Evolutionary conservation across 108 stramenopile genomes (phyloP), one percentile per base, ranked within the genome.

Genomic region (Skeletonema menzelii): DNA sequence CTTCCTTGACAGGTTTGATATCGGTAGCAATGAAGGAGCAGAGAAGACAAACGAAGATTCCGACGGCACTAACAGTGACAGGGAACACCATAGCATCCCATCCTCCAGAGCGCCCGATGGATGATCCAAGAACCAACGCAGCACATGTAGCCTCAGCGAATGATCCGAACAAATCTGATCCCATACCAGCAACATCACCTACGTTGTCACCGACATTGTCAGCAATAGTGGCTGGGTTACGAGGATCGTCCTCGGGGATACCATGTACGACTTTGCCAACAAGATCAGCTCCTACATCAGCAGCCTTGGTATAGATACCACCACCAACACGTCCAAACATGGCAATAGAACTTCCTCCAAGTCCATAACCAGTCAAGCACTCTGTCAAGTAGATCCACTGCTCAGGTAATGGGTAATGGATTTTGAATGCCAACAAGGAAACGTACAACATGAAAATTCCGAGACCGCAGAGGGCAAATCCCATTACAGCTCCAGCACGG

Each of bases 141-240:
- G 99, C 99, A 79, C 97, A 98, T 58, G 97, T 99, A 40, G 97
- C 89, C 82, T 97, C 97, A 32, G 97, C 99, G 67, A 98, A 98
- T 64, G 91, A 93, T 72, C 97, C 99, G 73, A 99, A 99, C 17
- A 99, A 86, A 93, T 99, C 98, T 20, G 95, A 91, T 69, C 98
- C 98, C 98, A 99, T 99, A 73, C 97, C 97, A 57, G 98, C 98
- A 22, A 99, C 97, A 70, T 99, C 98, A 44, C 97, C 97, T 34
- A 99, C 98, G 84, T 99, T 99, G 86, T 99, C 98, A 42, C 98
- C 98, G 24, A 99, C 98, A 77, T 99, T 99, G 71, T 99, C 98
- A n/a, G 98, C 98, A 82, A 99, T 99, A 22, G 96, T 97, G 35
- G 98, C 98, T 17, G 98, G 98, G 88, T 99, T 99, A 58, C 97